Evolutionary conservation across 106 monocot genomes (phyloP).

Genomic region (Platanthera guangdongensis): DNA sequence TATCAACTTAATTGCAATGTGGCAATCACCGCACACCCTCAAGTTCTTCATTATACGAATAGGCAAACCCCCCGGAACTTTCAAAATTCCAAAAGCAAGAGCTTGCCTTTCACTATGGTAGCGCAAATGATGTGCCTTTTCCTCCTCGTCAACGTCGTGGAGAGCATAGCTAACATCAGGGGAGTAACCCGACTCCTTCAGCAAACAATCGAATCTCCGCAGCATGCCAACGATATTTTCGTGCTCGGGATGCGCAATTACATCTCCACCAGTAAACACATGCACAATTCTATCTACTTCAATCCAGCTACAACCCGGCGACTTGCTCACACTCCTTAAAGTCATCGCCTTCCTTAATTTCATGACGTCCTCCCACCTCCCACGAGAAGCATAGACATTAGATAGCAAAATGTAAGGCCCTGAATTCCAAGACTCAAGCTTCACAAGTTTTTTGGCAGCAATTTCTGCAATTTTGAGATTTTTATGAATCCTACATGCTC

Average conservation of each 20-base stretch:
- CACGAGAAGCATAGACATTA: constrained; percentile 60
- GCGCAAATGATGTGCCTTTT: constrained; percentile 45
- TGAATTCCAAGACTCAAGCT: constrained; percentile 53
- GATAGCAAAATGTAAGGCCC: constrained; percentile 73
- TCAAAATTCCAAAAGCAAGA: constrained; percentile 67
- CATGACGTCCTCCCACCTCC: constrained; percentile 59
- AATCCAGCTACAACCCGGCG: constrained; percentile 76
- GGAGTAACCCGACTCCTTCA: constrained; percentile 58
- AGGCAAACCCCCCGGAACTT: constrained; percentile 51
- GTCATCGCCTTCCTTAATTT: constrained; percentile 50
- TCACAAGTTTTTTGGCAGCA: constrained; percentile 44
- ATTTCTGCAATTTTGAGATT: constrained; percentile 57
- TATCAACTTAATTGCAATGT: constrained; percentile 62
- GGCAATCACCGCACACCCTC: constrained; percentile 80
- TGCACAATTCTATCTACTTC: constrained; percentile 60
- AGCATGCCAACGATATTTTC: constrained; percentile 30
- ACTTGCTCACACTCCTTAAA: constrained; percentile 46
- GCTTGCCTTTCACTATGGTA: constrained; percentile 78
- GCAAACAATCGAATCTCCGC: constrained; percentile 30
- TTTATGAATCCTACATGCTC: constrained; percentile 62
- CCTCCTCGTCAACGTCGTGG: constrained; percentile 81
- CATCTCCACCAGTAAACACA: constrained; percentile 59
- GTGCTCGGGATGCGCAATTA: constrained; percentile 42
- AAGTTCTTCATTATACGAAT: constrained; percentile 80
- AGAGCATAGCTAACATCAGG: constrained; percentile 69